phyloP scores from a whole-genome alignment of 495 filamentous ascomycete species.

The Xylaria telfairii region DNA sequence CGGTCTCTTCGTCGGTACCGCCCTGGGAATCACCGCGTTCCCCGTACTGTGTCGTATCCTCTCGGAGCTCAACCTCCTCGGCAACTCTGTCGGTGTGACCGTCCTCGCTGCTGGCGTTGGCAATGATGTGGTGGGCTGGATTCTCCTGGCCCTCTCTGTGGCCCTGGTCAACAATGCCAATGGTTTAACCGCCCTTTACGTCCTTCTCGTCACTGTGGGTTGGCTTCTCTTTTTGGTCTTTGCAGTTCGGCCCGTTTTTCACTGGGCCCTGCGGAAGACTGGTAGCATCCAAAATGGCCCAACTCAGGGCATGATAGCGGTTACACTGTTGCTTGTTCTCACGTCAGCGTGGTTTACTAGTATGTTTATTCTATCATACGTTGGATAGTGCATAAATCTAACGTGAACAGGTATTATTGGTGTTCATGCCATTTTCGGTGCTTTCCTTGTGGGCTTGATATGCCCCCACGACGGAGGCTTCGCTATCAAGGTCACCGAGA shows the following conservation, averaged over 20 bases:
- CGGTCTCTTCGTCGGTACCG: constrained; percentile 92
- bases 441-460: constrained; percentile 86
- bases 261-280: constrained; percentile 73
- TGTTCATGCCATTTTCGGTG: constrained; percentile 63
- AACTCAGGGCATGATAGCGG: constrained; percentile 80
- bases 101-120: constrained; percentile 93
- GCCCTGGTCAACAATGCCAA: constrained; percentile 88
- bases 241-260: constrained; percentile 76
- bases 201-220: constrained; percentile 75
- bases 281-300: constrained; percentile 90
- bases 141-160: constrained; percentile 91
- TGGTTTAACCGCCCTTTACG: constrained; percentile 86
- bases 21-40: constrained; percentile 95
- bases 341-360: constrained; percentile 92
- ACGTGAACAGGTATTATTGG: constrained; percentile 73
- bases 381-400: constrained; percentile 19
- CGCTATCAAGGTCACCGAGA: constrained; percentile 92
- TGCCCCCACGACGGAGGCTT: constrained; percentile 96
- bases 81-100: constrained; percentile 85
- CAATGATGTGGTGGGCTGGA: constrained; percentile 95
- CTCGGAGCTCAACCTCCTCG: constrained; percentile 87
- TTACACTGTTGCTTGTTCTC: constrained; percentile 82
- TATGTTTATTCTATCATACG: constrained; percentile 30
- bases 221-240: constrained; percentile 81
- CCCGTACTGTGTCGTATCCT: constrained; percentile 94